Evolutionary conservation across 495 filamentous ascomycete species (phyloP).

Genomic region (Amphirosellinia nigrospora): DNA sequence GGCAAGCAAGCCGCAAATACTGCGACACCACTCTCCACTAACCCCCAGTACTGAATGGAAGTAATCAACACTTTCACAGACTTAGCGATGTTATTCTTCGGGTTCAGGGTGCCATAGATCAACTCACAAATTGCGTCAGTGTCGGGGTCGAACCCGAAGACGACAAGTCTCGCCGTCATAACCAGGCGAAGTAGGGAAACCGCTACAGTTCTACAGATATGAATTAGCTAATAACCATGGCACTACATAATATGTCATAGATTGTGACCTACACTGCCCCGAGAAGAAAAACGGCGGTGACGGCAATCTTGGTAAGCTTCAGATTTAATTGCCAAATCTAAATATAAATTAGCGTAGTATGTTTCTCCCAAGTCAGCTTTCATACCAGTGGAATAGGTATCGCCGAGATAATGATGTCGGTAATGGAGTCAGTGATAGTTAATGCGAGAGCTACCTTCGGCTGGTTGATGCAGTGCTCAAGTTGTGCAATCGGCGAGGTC

Average conservation of each 20-base stretch:
- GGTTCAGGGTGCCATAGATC: background rate
- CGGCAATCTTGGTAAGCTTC: constrained; percentile 24
- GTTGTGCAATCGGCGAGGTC: constrained; percentile 21
- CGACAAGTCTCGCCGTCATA: background rate
- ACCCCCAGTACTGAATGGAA: no score
- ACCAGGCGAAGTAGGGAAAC: background rate
- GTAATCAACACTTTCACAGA: background rate
- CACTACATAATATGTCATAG: background rate
- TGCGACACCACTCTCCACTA: no score
- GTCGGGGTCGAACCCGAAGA: background rate
- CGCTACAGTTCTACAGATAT: background rate
- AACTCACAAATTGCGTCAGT: no score
- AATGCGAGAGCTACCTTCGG: constrained; percentile 27
- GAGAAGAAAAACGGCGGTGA: constrained; percentile 33
- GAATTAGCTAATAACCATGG: background rate
- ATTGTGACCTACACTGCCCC: constrained; percentile 16
- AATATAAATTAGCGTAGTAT: no score
- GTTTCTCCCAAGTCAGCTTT: no score
- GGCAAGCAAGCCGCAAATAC: background rate
- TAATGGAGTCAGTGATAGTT: constrained; percentile 31
- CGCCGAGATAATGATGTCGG: constrained; percentile 33
- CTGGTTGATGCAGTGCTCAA: constrained; percentile 27
- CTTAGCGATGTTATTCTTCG: background rate
- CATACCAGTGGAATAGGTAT: constrained; percentile 39
- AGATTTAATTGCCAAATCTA: constrained; percentile 39